Percentiles rank a stretch among this genome's conserved stretches.
phyloP scores from a whole-genome alignment of 148 eudicot genomes.

The Rhododendron ferrugineum region DNA sequence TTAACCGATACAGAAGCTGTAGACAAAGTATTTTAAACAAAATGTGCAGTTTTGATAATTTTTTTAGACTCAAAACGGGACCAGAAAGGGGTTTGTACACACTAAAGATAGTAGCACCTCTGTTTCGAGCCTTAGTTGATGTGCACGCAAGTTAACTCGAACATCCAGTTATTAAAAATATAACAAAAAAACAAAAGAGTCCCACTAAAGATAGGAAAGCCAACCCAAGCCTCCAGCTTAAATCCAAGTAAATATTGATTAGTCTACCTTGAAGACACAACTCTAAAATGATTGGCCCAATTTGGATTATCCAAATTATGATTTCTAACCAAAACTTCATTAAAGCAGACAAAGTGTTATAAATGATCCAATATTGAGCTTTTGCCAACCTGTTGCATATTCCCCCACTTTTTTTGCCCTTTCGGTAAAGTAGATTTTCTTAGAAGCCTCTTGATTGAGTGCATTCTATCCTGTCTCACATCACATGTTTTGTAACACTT shows the following conservation, averaged over 20 bases:
- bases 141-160: background rate
- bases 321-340: background rate
- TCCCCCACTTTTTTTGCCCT: background rate
- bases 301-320: constrained; percentile 17
- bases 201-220: background rate
- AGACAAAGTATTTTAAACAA: too few relatives aligned
- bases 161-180: background rate
- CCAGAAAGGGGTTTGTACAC: too few relatives aligned
- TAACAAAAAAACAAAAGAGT: background rate
- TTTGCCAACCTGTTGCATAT: background rate
- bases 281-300: constrained; percentile 15
- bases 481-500: constrained; percentile 6
- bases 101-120: too few relatives aligned
- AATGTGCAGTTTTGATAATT: too few relatives aligned
- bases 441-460: background rate
- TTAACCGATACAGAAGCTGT: too few relatives aligned
- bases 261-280: constrained; percentile 8
- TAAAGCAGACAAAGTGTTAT: background rate
- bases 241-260: background rate
- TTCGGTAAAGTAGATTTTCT: constrained; percentile 13
- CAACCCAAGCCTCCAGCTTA: constrained; percentile 5
- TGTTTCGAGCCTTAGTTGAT: too few relatives aligned
- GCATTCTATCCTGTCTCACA: constrained; percentile 8
- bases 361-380: constrained; percentile 2
- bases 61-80: too few relatives aligned